Base-by-base conservation (phyloP, 371 early-diverging fungal species). In the Mortierella sp. region DNA sequence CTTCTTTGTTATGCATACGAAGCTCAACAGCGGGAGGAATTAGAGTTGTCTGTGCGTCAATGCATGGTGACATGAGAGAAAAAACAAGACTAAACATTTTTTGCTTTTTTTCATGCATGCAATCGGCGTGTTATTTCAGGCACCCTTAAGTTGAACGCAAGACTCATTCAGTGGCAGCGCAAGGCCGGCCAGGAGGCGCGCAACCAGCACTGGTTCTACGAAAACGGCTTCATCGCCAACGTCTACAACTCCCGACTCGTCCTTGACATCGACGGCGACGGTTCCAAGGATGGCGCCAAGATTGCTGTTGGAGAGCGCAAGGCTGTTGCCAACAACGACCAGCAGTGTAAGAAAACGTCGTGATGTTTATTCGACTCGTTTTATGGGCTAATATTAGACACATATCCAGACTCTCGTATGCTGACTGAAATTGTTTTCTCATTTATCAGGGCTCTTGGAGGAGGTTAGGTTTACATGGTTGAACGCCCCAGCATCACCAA, bases 141-240 rank as follows among this genome's bases (percentile, higher is more conserved):
- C 67, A 71, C 78, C 34, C 75, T 82, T 58, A 82, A 82, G 61
- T 53, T 74, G 43, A 61, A 65, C 52, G 83, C 83, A 41, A 67
- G 83, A 61, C 70, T 82, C n/a, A 40, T 71, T 61, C 83, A 82
- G 37, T 78, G 78, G 78, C 78, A 82, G 43, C 83, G 83, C 78
- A 78, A 77, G 76, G 14, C 75, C 53, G 83, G 78, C 53, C 47
- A 71, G 70, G 82, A 82, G 14, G 82, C 82, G 43, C 74, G 71
- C 41, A 82, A 82, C 74, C 82, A 82, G 69, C 82, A 82, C 75
- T 82, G 82, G 82, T 82, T 82, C 53, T 77, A 68, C 45, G 78
- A 82, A 65, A 71, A 74, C 43, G 82, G 82, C 53, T 82, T 74
- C 71, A 82, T 82, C 41, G 77, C 77, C 72, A 82, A 82, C 41